Evolutionary conservation across 164 flowering plant species (phyloP).

Genomic region (Vitis rupestris): DNA sequence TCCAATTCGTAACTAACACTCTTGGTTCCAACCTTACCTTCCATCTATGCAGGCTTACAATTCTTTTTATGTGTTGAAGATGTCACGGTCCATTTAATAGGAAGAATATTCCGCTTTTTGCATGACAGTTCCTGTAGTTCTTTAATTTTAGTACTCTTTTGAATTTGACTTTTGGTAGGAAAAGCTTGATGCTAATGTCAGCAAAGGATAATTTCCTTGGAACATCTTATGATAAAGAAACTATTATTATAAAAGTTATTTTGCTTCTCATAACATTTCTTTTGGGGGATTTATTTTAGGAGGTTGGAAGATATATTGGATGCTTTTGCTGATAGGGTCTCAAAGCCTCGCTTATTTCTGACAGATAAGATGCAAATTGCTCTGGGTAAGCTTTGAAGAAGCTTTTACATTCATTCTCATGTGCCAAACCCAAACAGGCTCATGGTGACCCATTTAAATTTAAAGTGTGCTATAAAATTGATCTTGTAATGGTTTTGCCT

Average conservation of each 20-base stretch:
- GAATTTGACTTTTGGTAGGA: neutral
- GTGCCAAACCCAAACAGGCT: no score
- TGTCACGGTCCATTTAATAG: neutral
- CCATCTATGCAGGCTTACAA: no score
- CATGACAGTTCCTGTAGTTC: neutral
- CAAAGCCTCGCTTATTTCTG: slow-evolving; percentile 81
- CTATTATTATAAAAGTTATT: neutral
- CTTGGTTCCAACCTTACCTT: no score
- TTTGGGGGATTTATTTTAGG: slow-evolving; percentile 39
- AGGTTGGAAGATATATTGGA: slow-evolving; percentile 85
- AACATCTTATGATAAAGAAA: neutral
- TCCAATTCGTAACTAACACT: neutral
- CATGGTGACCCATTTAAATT: no score
- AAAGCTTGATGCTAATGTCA: neutral
- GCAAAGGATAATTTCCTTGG: neutral
- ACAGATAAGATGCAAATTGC: slow-evolving; percentile 97
- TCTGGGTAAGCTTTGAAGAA: slow-evolving; percentile 54
- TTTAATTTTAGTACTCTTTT: neutral
- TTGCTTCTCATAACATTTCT: slow-evolving; percentile 4
- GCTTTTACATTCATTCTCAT: neutral
- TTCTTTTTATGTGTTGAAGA: no score
- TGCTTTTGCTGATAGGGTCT: slow-evolving; percentile 79
- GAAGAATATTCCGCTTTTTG: neutral
- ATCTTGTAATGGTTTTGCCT: no score
- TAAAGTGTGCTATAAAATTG: no score